phyloP scores from a whole-genome alignment of 495 filamentous ascomycete genomes.

The Xylaria flabelliformis region DNA sequence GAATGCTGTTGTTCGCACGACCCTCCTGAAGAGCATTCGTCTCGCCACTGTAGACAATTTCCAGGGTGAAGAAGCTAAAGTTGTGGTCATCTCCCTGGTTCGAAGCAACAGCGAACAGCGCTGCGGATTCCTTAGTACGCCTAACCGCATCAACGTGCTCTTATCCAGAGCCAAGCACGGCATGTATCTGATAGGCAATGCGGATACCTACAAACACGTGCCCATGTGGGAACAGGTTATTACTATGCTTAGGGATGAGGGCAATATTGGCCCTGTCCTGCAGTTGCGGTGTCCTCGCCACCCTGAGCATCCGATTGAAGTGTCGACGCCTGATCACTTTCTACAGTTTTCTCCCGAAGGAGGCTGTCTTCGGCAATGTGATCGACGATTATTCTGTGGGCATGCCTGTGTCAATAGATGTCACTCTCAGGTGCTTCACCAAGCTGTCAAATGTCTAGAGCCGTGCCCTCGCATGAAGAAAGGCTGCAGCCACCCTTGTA shows the following conservation, averaged over 20 bases:
- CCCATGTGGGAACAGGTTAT: constrained; percentile 75
- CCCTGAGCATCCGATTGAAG: constrained; percentile 60
- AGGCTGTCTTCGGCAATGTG: constrained; percentile 69
- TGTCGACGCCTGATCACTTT: constrained; percentile 70
- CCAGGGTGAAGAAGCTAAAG: constrained; percentile 81
- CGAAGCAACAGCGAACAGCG: constrained; percentile 68
- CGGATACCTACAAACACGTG: constrained; percentile 60
- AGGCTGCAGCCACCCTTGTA: constrained; percentile 69
- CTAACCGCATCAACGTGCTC: constrained; percentile 83
- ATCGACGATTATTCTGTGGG: constrained; percentile 68
- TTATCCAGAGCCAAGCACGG: constrained; percentile 77
- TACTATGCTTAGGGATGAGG: constrained; percentile 54
- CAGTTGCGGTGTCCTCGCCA: constrained; percentile 73
- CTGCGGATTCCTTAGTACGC: constrained; percentile 76
- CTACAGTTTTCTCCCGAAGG: constrained; percentile 68
- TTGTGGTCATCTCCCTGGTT: constrained; percentile 83
- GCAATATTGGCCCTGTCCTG: constrained; percentile 61
- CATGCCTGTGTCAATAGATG: constrained; percentile 74
- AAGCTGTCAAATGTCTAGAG: constrained; percentile 66
- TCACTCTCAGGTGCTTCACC: constrained; percentile 71
- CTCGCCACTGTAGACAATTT: constrained; percentile 90
- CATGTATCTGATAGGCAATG: constrained; percentile 85
- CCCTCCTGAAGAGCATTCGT: constrained; percentile 65
- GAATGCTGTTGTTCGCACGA: constrained; percentile 47
- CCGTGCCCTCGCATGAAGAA: constrained; percentile 61